Evolutionary conservation across 2,329 filamentous ascomycete species (phyloP).

Genomic region (Apiospora hydei): DNA sequence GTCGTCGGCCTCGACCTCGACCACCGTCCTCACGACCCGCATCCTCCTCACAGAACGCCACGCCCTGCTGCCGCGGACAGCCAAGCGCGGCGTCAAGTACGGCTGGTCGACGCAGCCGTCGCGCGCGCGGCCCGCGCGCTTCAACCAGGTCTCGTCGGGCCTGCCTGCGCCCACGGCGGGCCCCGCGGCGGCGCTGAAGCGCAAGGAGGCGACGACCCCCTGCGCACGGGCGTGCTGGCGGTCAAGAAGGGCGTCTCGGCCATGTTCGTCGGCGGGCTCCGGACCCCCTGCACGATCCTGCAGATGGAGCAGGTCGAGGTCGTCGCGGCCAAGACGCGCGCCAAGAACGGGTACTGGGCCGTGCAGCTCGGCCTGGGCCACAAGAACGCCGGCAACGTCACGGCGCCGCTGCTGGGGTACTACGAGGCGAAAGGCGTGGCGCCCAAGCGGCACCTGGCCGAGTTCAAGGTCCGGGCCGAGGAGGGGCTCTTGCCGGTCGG

Average conservation of each 20-base stretch:
- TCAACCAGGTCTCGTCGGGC: constrained; percentile 65
- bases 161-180: constrained; percentile 64
- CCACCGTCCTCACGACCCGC: constrained; percentile 34
- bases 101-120: constrained; percentile 66
- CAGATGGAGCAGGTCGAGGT: constrained; percentile 94
- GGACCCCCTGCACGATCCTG: constrained; percentile 88
- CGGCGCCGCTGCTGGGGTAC: constrained; percentile 85
- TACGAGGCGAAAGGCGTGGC: constrained; percentile 82
- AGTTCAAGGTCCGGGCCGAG: constrained; percentile 84
- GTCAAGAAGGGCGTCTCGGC: constrained; percentile 97
- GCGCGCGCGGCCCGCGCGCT: constrained; percentile 62
- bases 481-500: constrained; percentile 80
- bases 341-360: constrained; percentile 88
- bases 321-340: constrained; percentile 81
- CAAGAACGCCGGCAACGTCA: constrained; percentile 77
- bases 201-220: constrained; percentile 65
- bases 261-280: constrained; percentile 79
- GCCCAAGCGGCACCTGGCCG: constrained; percentile 82
- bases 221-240: constrained; percentile 82
- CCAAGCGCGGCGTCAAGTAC: constrained; percentile 60
- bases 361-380: constrained; percentile 86
- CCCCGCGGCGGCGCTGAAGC: constrained; percentile 66
- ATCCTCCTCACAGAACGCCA: constrained; percentile 41
- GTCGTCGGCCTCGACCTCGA: constrained; percentile 34
- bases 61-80: constrained; percentile 53